phyloP scores from a whole-genome alignment of 768 basidiomycete species.

The Punctularia strigosozonata region DNA sequence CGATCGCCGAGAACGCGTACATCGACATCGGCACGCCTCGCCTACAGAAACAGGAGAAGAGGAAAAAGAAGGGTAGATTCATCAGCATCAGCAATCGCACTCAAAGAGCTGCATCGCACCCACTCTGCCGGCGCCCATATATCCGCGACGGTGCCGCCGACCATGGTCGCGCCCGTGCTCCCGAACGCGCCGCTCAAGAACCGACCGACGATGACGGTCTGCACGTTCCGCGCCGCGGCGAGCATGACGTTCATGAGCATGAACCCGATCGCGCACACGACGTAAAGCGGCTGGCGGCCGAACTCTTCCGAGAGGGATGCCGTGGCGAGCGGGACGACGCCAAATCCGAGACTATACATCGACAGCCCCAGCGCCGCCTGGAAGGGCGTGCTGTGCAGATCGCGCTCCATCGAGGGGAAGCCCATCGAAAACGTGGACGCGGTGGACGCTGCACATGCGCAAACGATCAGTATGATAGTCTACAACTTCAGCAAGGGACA shows the following conservation, averaged over 20 bases:
- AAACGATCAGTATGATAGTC: neutral
- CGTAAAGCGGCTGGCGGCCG: conserved; percentile 49
- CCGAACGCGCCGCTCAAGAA: conserved; percentile 56
- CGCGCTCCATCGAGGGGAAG: conserved; percentile 38
- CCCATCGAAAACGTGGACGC: conserved; percentile 46
- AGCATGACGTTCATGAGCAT: conserved; percentile 35
- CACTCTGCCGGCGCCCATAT: conserved; percentile 56
- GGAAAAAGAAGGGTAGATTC: neutral
- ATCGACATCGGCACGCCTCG: conserved; percentile 72
- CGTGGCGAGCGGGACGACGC: conserved; percentile 48
- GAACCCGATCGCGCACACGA: conserved; percentile 37
- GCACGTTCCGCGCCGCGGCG: conserved; percentile 33
- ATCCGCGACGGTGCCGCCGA: conserved; percentile 65
- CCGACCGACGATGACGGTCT: conserved; percentile 55
- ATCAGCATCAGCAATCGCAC: neutral
- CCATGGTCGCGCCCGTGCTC: conserved; percentile 62
- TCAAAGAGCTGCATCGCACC: conserved; percentile 10
- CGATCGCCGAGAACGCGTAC: conserved; percentile 51
- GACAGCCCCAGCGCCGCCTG: conserved; percentile 23
- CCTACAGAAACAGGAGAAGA: conserved; percentile 21
- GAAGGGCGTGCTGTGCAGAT: conserved; percentile 21
- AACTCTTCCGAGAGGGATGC: conserved; percentile 68
- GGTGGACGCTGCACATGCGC: conserved; percentile 28
- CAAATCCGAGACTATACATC: conserved; percentile 51
- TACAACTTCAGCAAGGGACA: conserved; percentile 6